A percentile compares a stretch with the other conserved stretches of the same genome.
Conservation (phyloP, 192 early-diverging fungal species). For the Ramicandelaber brevisporus region DNA sequence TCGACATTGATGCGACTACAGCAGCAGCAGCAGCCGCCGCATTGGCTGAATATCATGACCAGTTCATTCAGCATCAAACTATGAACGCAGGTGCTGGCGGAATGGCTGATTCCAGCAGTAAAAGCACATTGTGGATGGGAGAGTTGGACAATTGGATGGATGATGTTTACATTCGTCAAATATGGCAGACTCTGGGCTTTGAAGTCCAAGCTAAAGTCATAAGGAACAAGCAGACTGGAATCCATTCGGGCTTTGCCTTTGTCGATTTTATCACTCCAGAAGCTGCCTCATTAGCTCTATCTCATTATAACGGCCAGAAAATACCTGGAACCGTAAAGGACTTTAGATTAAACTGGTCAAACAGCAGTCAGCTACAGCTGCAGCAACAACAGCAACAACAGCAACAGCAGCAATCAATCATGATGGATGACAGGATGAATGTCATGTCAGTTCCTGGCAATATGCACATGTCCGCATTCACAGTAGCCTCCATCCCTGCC, state of each 20-base stretch:
- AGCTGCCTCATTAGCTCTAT: slow-evolving; percentile 43
- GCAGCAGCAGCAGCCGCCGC: too few relatives aligned
- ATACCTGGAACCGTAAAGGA: slow-evolving; percentile 60
- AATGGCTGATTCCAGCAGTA: too few relatives aligned
- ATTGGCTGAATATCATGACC: too few relatives aligned
- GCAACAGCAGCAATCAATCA: too few relatives aligned
- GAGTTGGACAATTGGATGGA: slow-evolving; percentile 99
- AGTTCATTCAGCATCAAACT: too few relatives aligned
- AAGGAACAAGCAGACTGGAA: slow-evolving; percentile 78
- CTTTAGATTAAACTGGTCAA: slow-evolving; percentile 94
- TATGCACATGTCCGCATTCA: too few relatives aligned
- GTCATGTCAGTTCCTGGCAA: too few relatives aligned
- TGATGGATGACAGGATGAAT: too few relatives aligned
- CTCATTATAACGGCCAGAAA: slow-evolving; percentile 41
- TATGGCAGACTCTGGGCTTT: slow-evolving; percentile 76
- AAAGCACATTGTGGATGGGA: slow-evolving; percentile 86
- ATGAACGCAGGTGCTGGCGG: too few relatives aligned
- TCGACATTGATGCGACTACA: too few relatives aligned
- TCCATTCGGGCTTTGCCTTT: slow-evolving; percentile 83
- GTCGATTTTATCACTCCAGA: slow-evolving; percentile 47
- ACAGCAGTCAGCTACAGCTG: not conserved
- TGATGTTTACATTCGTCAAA: slow-evolving; percentile 60
- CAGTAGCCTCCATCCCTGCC: too few relatives aligned
- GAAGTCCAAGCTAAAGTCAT: slow-evolving; percentile 81
- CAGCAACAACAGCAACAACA: too few relatives aligned